These are phyloP conservation scores for Phascolomyces articulosus DNA, from an alignment of 371 early-diverging fungal genomes.

Conservation along the genomic window DNA sequence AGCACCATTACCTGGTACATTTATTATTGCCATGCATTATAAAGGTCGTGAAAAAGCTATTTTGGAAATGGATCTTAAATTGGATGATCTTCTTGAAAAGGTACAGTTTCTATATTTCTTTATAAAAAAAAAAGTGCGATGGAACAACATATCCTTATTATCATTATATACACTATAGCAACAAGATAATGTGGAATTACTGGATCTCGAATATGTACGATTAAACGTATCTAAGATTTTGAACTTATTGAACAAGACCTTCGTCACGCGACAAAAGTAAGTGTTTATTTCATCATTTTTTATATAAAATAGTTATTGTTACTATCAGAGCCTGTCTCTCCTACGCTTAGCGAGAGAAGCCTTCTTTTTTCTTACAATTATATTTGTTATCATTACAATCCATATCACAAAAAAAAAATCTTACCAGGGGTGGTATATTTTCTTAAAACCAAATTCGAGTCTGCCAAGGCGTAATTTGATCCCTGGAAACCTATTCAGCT, in stretches of 20 bases:
- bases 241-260: slow-evolving; percentile 45
- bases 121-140: too few species aligned
- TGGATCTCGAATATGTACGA: slow-evolving; percentile 94
- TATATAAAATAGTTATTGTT: background rate
- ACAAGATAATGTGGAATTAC: slow-evolving; percentile 84
- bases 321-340: too few species aligned
- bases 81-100: slow-evolving; percentile 94
- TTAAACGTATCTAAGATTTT: slow-evolving; percentile 63
- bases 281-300: background rate
- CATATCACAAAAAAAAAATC: slow-evolving; percentile 7
- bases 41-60: slow-evolving; percentile 93
- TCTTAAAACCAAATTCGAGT: slow-evolving; percentile 19
- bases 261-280: slow-evolving; percentile 54
- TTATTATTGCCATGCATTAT: slow-evolving; percentile 87
- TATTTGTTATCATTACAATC: background rate
- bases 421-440: slow-evolving; percentile 29
- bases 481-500: slow-evolving; percentile 15
- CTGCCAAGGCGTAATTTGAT: slow-evolving; percentile 12
- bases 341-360: slow-evolving; percentile 21
- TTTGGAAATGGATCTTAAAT: slow-evolving; percentile 93
- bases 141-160: background rate
- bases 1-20: slow-evolving; percentile 88
- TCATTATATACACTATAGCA: slow-evolving; percentile 66
- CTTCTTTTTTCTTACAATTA: slow-evolving; percentile 17
- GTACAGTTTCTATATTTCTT: too few species aligned